Evolutionary conservation across 2,329 filamentous ascomycete genomes (phyloP).

Genomic region (Ophiocordyceps camponoti-floridani): DNA sequence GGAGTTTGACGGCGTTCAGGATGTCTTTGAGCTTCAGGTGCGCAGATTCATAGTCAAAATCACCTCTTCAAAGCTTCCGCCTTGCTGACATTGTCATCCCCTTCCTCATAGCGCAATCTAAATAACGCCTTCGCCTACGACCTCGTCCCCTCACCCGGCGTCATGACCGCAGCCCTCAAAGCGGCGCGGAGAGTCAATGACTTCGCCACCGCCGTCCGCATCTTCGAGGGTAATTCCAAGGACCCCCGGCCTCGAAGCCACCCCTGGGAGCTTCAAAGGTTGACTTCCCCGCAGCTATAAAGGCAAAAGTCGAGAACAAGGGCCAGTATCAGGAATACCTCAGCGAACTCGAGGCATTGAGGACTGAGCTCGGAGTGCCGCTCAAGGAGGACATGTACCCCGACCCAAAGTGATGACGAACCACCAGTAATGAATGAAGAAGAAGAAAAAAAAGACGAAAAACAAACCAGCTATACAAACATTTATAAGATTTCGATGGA

Average conservation of each 20-base stretch:
- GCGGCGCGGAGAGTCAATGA: constrained; percentile 95
- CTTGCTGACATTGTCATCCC: neutral
- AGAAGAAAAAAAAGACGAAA: constrained; percentile 11
- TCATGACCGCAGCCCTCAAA: constrained; percentile 79
- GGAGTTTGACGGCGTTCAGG: constrained; percentile 93
- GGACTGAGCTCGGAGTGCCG: constrained; percentile 81
- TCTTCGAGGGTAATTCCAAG: constrained; percentile 69
- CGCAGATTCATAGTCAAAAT: constrained; percentile 1
- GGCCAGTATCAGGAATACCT: constrained; percentile 95
- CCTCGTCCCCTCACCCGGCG: constrained; percentile 85
- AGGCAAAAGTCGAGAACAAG: constrained; percentile 98
- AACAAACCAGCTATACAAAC: neutral
- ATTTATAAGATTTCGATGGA: neutral
- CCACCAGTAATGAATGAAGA: constrained; percentile 6
- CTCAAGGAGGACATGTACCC: constrained; percentile 92
- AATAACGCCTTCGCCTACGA: constrained; percentile 99
- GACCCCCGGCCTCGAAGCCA: neutral
- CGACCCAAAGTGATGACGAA: constrained; percentile 23
- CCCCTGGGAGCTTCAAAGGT: neutral
- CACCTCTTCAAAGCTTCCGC: too few relatives aligned
- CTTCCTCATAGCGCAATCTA: constrained; percentile 50
- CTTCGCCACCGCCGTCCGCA: constrained; percentile 91
- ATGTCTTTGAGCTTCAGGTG: constrained; percentile 99
- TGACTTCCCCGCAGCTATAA: constrained; percentile 55
- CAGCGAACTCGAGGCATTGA: constrained; percentile 75